These are phyloP conservation scores for Seiridium unicorne DNA, from an alignment of 2,329 filamentous ascomycete species.

Conservation along the genomic window DNA sequence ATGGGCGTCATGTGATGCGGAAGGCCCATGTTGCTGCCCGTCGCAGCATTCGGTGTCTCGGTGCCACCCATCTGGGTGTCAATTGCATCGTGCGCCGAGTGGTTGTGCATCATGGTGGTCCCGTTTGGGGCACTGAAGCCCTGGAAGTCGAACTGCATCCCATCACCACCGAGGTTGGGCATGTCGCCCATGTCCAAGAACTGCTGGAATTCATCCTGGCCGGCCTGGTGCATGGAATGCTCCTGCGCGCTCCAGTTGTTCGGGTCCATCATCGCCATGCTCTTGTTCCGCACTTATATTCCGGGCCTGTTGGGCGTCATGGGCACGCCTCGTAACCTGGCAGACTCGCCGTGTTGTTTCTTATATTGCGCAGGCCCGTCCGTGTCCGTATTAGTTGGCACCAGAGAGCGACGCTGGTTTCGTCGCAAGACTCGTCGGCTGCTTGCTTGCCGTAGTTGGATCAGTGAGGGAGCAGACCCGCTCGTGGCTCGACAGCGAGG, in stretches of 20 bases:
- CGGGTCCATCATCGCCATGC: conserved; percentile 50
- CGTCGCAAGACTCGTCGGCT: not conserved
- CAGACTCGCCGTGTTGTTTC: no score
- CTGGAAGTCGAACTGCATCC: conserved; percentile 59
- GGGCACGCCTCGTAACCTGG: not conserved
- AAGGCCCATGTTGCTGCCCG: conserved; percentile 34
- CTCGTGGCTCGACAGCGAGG: no score
- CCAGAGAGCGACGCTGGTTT: not conserved
- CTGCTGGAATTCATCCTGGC: conserved; percentile 63
- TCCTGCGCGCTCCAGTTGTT: conserved; percentile 56
- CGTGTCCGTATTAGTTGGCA: no score
- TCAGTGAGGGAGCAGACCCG: not conserved
- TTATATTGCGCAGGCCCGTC: no score
- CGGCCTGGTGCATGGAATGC: conserved; percentile 47
- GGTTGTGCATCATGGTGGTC: conserved; percentile 36
- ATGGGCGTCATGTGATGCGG: conserved; percentile 48
- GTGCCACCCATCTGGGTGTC: conserved; percentile 51
- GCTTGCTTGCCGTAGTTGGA: not conserved
- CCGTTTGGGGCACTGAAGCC: conserved; percentile 45
- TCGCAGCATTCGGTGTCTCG: conserved; percentile 34
- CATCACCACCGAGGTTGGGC: conserved; percentile 47
- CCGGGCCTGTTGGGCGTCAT: not conserved
- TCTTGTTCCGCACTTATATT: not conserved
- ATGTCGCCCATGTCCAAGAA: conserved; percentile 62
- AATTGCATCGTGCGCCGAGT: conserved; percentile 36